Conservation (phyloP, 2,329 filamentous ascomycete genomes). For the Fusarium burgessii region DNA sequence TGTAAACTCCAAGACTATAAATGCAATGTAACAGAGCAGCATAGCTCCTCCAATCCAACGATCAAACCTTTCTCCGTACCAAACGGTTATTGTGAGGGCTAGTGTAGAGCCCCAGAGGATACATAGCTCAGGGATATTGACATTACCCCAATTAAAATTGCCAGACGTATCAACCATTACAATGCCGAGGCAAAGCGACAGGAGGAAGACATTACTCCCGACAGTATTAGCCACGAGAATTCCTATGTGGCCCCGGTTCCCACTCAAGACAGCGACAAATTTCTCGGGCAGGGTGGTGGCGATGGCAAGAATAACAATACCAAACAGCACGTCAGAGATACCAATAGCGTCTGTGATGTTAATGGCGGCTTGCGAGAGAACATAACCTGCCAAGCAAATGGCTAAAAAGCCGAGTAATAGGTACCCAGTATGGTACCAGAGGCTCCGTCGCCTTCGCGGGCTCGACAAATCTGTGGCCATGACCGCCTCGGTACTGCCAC, state of each 20-base stretch:
- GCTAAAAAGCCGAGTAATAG: background rate
- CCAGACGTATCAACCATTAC: background rate
- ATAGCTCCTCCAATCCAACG: background rate
- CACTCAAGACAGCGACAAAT: background rate
- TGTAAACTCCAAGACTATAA: background rate
- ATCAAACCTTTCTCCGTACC: background rate
- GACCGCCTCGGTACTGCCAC: background rate
- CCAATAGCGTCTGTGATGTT: background rate
- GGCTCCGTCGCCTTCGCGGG: background rate
- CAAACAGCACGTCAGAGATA: background rate
- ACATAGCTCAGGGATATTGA: fast-evolving
- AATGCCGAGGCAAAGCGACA: background rate
- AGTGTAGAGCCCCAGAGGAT: background rate
- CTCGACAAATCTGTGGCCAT: fast-evolving
- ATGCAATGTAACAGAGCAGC: background rate
- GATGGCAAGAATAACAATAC: background rate
- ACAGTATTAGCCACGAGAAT: background rate
- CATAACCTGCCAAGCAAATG: background rate
- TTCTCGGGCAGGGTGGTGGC: background rate
- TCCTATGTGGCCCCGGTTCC: background rate
- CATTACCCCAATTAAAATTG: fast-evolving
- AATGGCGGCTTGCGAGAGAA: background rate
- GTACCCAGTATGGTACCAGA: background rate
- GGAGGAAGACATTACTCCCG: background rate
- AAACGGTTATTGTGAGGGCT: background rate